A percentile compares a stretch with the other conserved stretches of the same genome.
phyloP scores from a whole-genome alignment of 495 filamentous ascomycete genomes.

The Penicillium malachiteum region DNA sequence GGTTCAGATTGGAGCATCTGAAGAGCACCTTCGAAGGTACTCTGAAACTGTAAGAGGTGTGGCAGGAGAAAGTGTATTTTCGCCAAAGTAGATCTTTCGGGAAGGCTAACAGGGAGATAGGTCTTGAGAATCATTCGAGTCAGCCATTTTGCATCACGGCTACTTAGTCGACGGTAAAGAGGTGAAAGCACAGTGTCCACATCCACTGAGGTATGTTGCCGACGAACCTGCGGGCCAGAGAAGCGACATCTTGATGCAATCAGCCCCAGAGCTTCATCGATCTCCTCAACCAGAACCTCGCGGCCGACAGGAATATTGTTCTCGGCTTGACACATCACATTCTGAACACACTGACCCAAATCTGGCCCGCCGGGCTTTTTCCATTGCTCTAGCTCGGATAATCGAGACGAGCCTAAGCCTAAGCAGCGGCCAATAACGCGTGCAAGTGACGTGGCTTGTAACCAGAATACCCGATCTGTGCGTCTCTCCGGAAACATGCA shows the following conservation, averaged over 20 bases:
- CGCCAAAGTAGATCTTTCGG: constrained; percentile 44
- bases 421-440: constrained; percentile 64
- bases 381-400: constrained; percentile 63
- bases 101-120: constrained; percentile 59
- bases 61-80: constrained; percentile 59
- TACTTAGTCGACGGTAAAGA: constrained; percentile 60
- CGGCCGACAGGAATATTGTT: constrained; percentile 36
- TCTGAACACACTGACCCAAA: constrained; percentile 67
- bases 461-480: constrained; percentile 69
- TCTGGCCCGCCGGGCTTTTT: constrained; percentile 56
- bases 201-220: constrained; percentile 38
- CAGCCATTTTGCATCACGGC: constrained; percentile 85
- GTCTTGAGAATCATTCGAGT: constrained; percentile 79
- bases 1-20: constrained; percentile 42
- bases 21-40: constrained; percentile 55
- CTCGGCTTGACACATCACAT: constrained; percentile 63
- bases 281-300: constrained; percentile 67
- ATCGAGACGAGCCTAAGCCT: constrained; percentile 55
- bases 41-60: constrained; percentile 64
- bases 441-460: constrained; percentile 60
- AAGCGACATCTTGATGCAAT: constrained; percentile 67
- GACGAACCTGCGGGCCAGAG: constrained; percentile 64
- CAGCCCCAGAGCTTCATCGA: constrained; percentile 62
- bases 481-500: constrained; percentile 72
- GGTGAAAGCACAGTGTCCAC: constrained; percentile 49